Evolutionary conservation across 148 eudicot genomes (phyloP), one percentile per base, ranked within the genome.

Genomic region (Simmondsia chinensis): DNA sequence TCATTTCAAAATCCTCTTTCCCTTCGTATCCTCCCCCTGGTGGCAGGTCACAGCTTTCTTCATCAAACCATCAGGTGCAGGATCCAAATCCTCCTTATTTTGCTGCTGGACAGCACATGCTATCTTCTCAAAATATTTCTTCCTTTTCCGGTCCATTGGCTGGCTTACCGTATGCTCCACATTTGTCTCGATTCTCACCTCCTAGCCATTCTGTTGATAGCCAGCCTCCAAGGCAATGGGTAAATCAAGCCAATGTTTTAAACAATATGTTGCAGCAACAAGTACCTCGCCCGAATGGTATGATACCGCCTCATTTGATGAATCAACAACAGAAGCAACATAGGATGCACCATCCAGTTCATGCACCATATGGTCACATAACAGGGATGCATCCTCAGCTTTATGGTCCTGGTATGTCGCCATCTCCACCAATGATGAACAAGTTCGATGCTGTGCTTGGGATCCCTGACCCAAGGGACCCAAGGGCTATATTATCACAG

Each of bases 1-100:
- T 66, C 49, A 60, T 44, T 33, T 68, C 76, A 11, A 65, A 74
- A 36, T 63, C 86, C 32, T 69, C 79, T 31, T 71, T 75, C 39
- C 64, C 77, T 52, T 72, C 85, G 6, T 69, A 54, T 45, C 79
- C 77, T 51, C 72, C 74, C 52, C 65, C 73, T 5, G 80, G 68
- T 30, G 50, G 65, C 33, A 44, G 56, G 46, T 55, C 70, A 21
- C 69, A 66, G 27, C 67, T 62, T 52, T 36, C 72, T 48, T 66
- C 70, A 25, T 59, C 60, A 7, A 61, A 54, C 48, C 69, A 63
- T 20, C 64, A 63, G 37, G 31, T 70, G 11, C 72, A 52, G 31
- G 76, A 57, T 26, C 60, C 66, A 28, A 69, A 64, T 56, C 49
- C 56, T 52, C 50, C 79, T 6, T 64, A 71, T 48, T 54, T 69